A percentile compares a stretch with the other conserved stretches of the same genome.
Conservation (phyloP, 192 early-diverging fungal genomes). For the Spinellus fusiger region DNA sequence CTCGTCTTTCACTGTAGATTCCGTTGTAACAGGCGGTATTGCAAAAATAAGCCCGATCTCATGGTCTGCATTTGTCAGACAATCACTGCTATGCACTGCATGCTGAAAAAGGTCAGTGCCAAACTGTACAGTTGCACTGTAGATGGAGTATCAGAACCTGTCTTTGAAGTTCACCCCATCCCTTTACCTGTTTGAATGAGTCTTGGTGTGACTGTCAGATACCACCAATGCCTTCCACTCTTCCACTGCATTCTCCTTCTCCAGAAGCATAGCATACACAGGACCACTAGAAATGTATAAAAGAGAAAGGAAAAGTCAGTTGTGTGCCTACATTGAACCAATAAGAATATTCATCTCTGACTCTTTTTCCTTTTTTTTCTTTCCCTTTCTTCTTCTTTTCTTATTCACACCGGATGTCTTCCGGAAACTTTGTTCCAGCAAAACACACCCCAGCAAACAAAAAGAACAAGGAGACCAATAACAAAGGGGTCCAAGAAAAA, state of each 20-base stretch:
- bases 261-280: slow-evolving; percentile 46
- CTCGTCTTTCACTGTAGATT: no score
- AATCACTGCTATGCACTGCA: slow-evolving; percentile 47
- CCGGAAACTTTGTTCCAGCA: no score
- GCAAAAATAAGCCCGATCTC: slow-evolving; percentile 45
- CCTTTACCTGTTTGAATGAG: slow-evolving; percentile 31
- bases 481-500: no score
- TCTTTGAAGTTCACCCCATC: no score
- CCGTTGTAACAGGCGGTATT: no score
- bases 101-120: slow-evolving; percentile 49
- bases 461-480: no score
- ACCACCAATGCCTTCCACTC: slow-evolving; percentile 47
- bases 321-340: not conserved
- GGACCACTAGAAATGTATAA: slow-evolving; percentile 22
- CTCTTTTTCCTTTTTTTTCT: not conserved
- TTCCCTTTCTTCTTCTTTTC: not conserved
- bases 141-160: not conserved
- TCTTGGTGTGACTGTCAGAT: no score
- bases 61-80: slow-evolving; percentile 35
- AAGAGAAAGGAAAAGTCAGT: slow-evolving; percentile 2
- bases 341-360: not conserved
- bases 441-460: no score
- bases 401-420: no score
- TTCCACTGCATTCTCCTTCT: slow-evolving; percentile 43
- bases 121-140: slow-evolving; percentile 46